Evolutionary conservation across 2,329 filamentous ascomycete genomes (phyloP).

Genomic region (Talaromyces sp.): DNA sequence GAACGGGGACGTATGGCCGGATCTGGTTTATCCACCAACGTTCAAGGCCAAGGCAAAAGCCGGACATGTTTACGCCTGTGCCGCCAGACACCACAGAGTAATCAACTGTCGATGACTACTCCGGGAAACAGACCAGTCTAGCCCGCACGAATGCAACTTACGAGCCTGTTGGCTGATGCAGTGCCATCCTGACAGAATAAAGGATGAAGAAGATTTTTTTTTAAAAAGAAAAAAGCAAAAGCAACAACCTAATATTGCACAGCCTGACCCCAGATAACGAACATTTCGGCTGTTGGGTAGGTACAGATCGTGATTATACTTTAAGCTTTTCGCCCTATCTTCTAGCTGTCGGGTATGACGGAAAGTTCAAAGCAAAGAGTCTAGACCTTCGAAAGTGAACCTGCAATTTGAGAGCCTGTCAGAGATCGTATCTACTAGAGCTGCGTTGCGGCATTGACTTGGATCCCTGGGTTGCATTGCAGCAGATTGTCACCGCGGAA

Average conservation of each 20-base stretch:
- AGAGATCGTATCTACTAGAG: background rate
- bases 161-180: background rate
- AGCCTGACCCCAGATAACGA: background rate
- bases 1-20: too few species aligned
- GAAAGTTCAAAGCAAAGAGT: background rate
- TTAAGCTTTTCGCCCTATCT: background rate
- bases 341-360: background rate
- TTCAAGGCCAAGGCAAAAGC: too few species aligned
- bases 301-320: background rate
- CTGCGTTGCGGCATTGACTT: background rate
- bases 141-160: background rate
- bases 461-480: background rate
- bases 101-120: too few species aligned
- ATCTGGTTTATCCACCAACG: too few species aligned
- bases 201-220: too few species aligned
- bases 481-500: background rate
- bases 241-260: background rate
- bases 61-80: too few species aligned
- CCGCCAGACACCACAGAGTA: too few species aligned
- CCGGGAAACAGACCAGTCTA: background rate
- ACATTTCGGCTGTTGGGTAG: background rate
- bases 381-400: background rate
- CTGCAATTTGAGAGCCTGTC: background rate
- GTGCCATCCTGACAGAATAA: background rate
- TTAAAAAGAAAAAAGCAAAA: background rate